Evolutionary conservation across 176 grass and related monocot genomes (phyloP), one percentile per base, ranked within the genome.

Genomic region (Musa troglodytarum): DNA sequence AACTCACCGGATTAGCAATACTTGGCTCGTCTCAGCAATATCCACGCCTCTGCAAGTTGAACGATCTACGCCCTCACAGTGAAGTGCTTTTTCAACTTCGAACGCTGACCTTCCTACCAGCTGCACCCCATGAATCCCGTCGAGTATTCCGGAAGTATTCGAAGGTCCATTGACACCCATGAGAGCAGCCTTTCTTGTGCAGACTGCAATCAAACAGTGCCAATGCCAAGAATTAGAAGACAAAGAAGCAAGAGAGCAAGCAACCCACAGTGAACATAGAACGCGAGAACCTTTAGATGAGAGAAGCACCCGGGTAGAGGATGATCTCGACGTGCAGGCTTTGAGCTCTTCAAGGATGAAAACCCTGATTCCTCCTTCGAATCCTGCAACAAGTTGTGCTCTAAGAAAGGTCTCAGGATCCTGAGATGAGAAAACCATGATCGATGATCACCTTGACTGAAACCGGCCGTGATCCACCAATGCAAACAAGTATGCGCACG

Each of bases 121-220:
- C 52, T 86, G 86, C 72, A 91, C 84, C 49, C 86, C 71, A 34
- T 86, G 85, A 61, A 98, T 86, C 28, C 78, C 84, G 50, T 89
- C 88, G 19, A 93, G 71, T 75, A 78, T 66, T 73, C 82, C 58
- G 20, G 85, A 71, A 70, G 79, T 76, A 54, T 71, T 86, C 81
- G 54, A 62, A 50, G 83, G 61, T 76, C 79, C 69, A 73, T 74
- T 50, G 23, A 76, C 54, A 51, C 84, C 80, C 95, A 93, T 98
- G 15, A 73, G 7, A 12, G 19, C 9, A 19, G 51, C 19, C 51
- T 23, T 13, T 52, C 49, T 51, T 17, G 11, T 23, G 8, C 1
- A 1, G 13, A 50, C 29, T 51, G n/a, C 68, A 71, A 71, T 51
- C 16, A 22, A 71, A 71, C 16, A 71, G 34, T 71, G 22, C 23